phyloP scores from a whole-genome alignment of 805 yeast species.

The Candida khao-thaluensis region DNA sequence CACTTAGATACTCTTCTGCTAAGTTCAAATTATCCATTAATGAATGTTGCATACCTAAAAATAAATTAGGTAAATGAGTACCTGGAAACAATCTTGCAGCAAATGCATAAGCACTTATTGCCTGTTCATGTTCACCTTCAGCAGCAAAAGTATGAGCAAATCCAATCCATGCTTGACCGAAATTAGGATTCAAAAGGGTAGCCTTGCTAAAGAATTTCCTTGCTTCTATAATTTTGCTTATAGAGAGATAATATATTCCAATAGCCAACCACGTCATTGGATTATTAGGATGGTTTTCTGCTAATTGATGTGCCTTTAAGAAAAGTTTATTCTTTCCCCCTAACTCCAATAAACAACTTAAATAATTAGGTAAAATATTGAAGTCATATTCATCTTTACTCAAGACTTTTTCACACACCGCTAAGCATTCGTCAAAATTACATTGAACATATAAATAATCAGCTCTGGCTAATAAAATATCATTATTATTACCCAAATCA shows the following conservation, averaged over 20 bases:
- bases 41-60: conserved; percentile 93
- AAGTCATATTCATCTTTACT: conserved; percentile 69
- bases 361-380: conserved; percentile 69
- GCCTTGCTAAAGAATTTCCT: conserved; percentile 86
- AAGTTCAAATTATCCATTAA: conserved; percentile 79
- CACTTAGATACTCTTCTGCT: conserved; percentile 80
- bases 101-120: conserved; percentile 93
- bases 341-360: conserved; percentile 81
- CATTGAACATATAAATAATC: conserved; percentile 74
- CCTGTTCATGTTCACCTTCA: conserved; percentile 99
- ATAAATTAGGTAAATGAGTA: conserved; percentile 83
- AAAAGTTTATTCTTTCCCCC: conserved; percentile 81
- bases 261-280: conserved; percentile 91
- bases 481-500: conserved; percentile 65
- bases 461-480: conserved; percentile 65
- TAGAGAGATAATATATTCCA: conserved; percentile 82
- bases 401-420: conserved; percentile 63
- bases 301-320: conserved; percentile 76
- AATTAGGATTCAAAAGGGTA: conserved; percentile 81
- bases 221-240: conserved; percentile 74
- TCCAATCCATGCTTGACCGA: conserved; percentile 96
- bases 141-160: conserved; percentile 97
- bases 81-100: conserved; percentile 91
- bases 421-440: conserved; percentile 71
- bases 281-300: conserved; percentile 77